Conservation (phyloP, 2,329 filamentous ascomycete genomes). For the Epicoccum nigrum region DNA sequence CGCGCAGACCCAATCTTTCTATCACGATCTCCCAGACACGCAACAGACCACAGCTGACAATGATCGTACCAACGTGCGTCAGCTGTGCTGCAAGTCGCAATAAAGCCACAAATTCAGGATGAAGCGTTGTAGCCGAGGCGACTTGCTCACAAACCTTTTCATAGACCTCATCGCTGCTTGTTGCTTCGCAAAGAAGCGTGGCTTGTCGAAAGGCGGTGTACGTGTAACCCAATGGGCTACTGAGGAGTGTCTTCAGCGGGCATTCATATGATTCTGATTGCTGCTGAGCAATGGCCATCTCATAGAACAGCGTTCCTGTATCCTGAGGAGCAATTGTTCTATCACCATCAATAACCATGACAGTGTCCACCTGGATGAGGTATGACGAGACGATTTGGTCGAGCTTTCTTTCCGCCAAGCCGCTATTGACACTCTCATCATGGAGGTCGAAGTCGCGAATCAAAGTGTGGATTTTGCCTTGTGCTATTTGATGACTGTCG, state of each 20-base stretch:
- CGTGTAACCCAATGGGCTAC: conserved; percentile 59
- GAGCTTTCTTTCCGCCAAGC: too few species aligned
- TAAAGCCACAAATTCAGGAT: conserved; percentile 57
- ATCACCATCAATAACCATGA: conserved; percentile 65
- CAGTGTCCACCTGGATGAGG: conserved; percentile 45
- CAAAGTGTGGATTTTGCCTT: too few species aligned
- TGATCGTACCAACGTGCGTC: conserved; percentile 53
- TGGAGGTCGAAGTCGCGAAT: too few species aligned
- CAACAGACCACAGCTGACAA: conserved; percentile 63
- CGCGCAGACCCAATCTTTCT: too few species aligned
- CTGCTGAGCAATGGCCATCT: too few species aligned
- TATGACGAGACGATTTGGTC: background rate
- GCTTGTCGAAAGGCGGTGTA: conserved; percentile 63
- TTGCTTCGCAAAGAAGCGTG: conserved; percentile 60
- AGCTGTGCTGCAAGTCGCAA: conserved; percentile 44
- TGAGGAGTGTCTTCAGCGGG: too few species aligned
- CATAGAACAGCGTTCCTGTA: conserved; percentile 60
- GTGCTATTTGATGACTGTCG: too few species aligned
- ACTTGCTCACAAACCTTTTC: conserved; percentile 60
- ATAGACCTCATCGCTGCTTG: too few species aligned
- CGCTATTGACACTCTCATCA: too few species aligned
- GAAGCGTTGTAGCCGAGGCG: conserved; percentile 51
- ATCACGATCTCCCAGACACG: conserved; percentile 64
- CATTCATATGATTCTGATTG: too few species aligned
- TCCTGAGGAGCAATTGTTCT: conserved; percentile 61